phyloP scores from a whole-genome alignment of 345 rosid species.

The Euphorbia pulcherrima region DNA sequence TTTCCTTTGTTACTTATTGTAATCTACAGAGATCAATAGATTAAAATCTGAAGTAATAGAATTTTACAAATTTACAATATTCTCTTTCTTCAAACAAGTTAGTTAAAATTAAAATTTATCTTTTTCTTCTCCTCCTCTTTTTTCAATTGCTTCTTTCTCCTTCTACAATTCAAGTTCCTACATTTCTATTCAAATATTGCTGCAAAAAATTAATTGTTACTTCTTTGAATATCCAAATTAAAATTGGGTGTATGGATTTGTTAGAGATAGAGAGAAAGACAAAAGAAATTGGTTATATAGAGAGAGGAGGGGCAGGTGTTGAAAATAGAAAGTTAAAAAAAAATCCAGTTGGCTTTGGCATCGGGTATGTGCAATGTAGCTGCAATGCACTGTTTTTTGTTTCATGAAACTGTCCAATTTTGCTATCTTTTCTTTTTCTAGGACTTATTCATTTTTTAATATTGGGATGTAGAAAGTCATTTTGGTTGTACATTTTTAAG shows the following conservation, averaged over 20 bases:
- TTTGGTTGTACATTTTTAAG: not conserved
- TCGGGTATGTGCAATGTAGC: not conserved
- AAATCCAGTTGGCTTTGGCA: slow-evolving; percentile 4
- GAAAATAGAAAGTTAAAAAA: not conserved
- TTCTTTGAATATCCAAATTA: not conserved
- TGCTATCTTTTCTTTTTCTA: not conserved
- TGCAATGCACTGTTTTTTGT: slow-evolving; percentile 15
- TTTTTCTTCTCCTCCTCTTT: too few relatives aligned
- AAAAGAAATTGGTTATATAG: not conserved
- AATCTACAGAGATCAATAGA: slow-evolving; percentile 20
- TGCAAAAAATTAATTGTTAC: too few relatives aligned
- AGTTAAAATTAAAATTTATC: too few relatives aligned
- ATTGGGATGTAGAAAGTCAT: not conserved
- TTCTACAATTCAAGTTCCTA: too few relatives aligned
- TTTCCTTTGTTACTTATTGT: slow-evolving; percentile 13
- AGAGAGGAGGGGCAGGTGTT: slow-evolving; percentile 13
- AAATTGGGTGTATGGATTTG: not conserved
- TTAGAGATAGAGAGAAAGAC: slow-evolving; percentile 3
- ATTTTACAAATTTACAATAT: too few relatives aligned
- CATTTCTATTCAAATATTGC: too few relatives aligned
- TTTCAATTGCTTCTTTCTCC: too few relatives aligned
- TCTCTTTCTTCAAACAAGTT: too few relatives aligned
- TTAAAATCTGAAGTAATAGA: slow-evolving; percentile 8
- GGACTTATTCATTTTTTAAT: not conserved
- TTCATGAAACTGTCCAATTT: slow-evolving; percentile 7